Base-by-base conservation (phyloP, 2,329 filamentous ascomycete genomes). In the Boeremia exigua region DNA sequence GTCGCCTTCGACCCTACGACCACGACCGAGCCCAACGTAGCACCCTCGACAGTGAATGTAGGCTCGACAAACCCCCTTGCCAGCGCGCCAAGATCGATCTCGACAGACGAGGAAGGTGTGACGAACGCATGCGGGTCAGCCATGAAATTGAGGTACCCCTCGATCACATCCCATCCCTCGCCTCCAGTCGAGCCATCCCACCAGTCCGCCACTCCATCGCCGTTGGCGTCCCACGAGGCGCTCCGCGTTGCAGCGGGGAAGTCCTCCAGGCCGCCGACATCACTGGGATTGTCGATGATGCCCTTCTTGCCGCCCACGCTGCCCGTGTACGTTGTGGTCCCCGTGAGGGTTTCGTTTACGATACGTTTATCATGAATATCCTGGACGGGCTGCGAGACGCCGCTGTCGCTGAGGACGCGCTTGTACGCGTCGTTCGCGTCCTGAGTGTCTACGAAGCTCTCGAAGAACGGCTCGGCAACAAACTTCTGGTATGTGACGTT, bases 121-220 rank as follows among this genome's bases (percentile, higher is more conserved):
- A 73, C 73, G 30, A 71, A 74, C 0, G 57, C 61, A 50, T 75
- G 72, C 11, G 72, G 67, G 2, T 74, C 71, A 14, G 71, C 71
- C 71, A 74, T 72, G 58, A 72, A 75, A 56, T 74, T 73, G 6
- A 75, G 50, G 40, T 73, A 75, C 1, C 72, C 71, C 46, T 75
- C 72, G 4, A 75, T 61, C 2, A 66, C 46, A 19, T 69, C 72
- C 32, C 70, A 75, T 0, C 71, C 73, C 2, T 64, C 66, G 1
- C 71, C 71, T 5, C 69, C 69, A 2, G 69, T 74, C 2, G 65
- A 68, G 0, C 70, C 71, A 39, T 72, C 71, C 71, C 71, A 75
- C 72, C 72, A 74, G 52, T 74, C 72, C 2, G 72, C 72, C 30
- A 75, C 69, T 14, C 73, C 73, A 43, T 75, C 71, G 6, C 61